phyloP scores from a whole-genome alignment of 2,329 filamentous ascomycete genomes.

The Calonectria multiphialidica region DNA sequence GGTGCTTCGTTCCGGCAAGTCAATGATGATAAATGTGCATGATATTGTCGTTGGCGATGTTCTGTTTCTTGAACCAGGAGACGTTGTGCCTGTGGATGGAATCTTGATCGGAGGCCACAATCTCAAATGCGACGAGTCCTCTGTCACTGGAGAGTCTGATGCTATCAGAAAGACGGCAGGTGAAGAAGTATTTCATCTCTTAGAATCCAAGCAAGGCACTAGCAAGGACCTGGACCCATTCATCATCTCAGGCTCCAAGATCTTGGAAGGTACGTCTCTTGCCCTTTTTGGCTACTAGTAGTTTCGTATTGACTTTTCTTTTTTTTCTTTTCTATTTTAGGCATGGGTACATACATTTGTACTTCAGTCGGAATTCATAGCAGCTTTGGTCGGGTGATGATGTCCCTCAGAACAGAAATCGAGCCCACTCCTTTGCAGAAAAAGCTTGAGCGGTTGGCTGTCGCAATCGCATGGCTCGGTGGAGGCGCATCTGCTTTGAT shows the following conservation, averaged over 20 bases:
- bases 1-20: slow-evolving; percentile 74
- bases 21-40: slow-evolving; percentile 70
- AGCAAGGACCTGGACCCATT: slow-evolving; percentile 71
- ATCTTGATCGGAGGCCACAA: slow-evolving; percentile 69
- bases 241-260: slow-evolving; percentile 66
- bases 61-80: slow-evolving; percentile 75
- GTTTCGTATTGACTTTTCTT: not conserved
- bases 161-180: slow-evolving; percentile 74
- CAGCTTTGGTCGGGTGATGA: slow-evolving; percentile 64
- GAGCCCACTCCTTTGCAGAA: slow-evolving; percentile 65
- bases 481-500: slow-evolving; percentile 53
- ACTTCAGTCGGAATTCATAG: slow-evolving; percentile 66
- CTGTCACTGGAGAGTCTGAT: slow-evolving; percentile 78
- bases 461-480: slow-evolving; percentile 53
- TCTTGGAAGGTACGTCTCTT: slow-evolving; percentile 56
- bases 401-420: slow-evolving; percentile 62
- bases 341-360: slow-evolving; percentile 64
- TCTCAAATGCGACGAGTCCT: slow-evolving; percentile 76
- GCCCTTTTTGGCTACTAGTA: not conserved
- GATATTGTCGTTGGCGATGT: slow-evolving; percentile 78
- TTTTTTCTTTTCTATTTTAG: no score
- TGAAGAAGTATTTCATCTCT: slow-evolving; percentile 63
- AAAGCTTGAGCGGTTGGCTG: slow-evolving; percentile 56
- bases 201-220: slow-evolving; percentile 55
- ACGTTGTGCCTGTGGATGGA: slow-evolving; percentile 77